Evolutionary conservation across 768 basidiomycete genomes (phyloP), one percentile per base, ranked within the genome.

Genomic region (Lyophyllum decastes): DNA sequence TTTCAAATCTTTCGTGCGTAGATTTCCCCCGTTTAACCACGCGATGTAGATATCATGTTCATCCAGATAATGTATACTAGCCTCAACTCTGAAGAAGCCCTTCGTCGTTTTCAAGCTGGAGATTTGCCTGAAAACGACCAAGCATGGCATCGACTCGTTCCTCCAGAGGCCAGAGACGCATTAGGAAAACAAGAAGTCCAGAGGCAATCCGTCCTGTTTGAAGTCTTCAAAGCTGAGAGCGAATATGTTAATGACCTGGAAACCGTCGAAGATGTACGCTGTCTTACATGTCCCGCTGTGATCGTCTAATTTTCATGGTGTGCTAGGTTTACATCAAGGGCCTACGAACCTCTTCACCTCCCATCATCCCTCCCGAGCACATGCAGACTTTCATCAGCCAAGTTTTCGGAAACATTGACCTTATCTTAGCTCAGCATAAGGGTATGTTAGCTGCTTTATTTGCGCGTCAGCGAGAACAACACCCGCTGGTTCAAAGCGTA

Each of bases 191-290:
- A 82, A 49, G 94, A 97, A 69, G 87, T 95, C 21, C 84, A 89
- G 57, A 82, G 95, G 45, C 95, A 98, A 70, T 90, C 86, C 24
- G 84, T 87, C 38, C 80, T 99, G 6, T 95, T 95, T 63, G 95
- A 98, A 69, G 74, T 96, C 22, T 87, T 98, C 72, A 89, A 92
- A 70, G 87, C 89, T 0, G 97, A 99, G 74, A 81, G 87, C 60
- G 89, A 94, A 58, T 98, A 97, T 69, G 89, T 94, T 11, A 71
- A 81, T 27, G 96, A 98, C 72, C 72, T 99, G 49, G 80, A 86
- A 66, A 70, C 87, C 57, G 73, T 90, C 61, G 73, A 84, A 74
- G 80, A 91, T 69, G 92, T 92, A 59, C 54, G 71, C 61, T 44
- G 47, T 38, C 48, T 35, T 25, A 46, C 11, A 27, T 21, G 16